Conservation (phyloP, 169 alveolate species). For the Cryptosporidium sp. region DNA sequence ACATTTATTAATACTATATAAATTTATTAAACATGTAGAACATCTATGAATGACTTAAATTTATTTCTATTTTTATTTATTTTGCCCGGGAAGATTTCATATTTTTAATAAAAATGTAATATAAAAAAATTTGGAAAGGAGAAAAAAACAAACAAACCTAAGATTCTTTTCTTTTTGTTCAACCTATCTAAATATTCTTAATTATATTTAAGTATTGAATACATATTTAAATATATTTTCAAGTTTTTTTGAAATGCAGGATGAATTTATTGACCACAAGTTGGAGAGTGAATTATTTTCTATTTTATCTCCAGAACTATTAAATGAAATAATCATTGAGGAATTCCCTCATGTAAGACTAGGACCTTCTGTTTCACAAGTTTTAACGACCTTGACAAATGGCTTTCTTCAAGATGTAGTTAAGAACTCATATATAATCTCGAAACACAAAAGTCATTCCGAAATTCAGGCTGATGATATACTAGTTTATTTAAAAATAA, state of each 20-base stretch:
- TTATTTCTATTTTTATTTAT: too few relatives aligned
- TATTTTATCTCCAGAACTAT: slow-evolving; percentile 40
- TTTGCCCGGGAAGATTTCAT: background rate
- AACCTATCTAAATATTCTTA: background rate
- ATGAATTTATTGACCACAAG: slow-evolving; percentile 11
- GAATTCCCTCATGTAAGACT: slow-evolving; percentile 56
- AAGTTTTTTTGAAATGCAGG: slow-evolving; percentile 6
- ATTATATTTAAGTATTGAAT: background rate
- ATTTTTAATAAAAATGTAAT: background rate
- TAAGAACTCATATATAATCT: slow-evolving; percentile 21
- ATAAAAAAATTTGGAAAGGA: too few relatives aligned
- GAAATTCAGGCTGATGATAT: slow-evolving; percentile 49
- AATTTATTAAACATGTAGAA: too few relatives aligned
- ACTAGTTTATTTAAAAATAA: slow-evolving; percentile 39
- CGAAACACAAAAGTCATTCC: slow-evolving; percentile 17
- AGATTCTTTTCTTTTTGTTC: background rate
- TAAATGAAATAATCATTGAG: slow-evolving; percentile 41
- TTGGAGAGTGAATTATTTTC: slow-evolving; percentile 20
- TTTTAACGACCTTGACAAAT: slow-evolving; percentile 26
- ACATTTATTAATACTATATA: too few relatives aligned
- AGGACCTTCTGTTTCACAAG: slow-evolving; percentile 73
- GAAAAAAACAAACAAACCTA: too few relatives aligned
- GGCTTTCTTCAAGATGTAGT: slow-evolving; percentile 52
- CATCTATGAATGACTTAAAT: too few relatives aligned
- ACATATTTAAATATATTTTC: background rate